Base-by-base conservation (phyloP, 2,329 filamentous ascomycete genomes). In the Aspergillus tanneri region DNA sequence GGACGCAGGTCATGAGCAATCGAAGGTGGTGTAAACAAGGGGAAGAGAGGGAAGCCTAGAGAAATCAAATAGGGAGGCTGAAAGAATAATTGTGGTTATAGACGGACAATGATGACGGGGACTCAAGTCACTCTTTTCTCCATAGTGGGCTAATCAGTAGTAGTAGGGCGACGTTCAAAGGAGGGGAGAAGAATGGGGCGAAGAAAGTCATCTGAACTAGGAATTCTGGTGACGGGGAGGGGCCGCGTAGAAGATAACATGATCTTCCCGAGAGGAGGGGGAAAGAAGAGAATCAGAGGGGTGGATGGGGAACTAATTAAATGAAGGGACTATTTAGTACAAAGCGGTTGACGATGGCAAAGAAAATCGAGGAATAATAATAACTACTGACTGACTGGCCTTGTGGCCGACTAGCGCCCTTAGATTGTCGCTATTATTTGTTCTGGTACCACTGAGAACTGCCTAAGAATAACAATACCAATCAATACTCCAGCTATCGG, bases 301-400 rank as follows among this genome's bases (percentile, higher is more conserved):
- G 37, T 21, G 30, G 44, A 42, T 42, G 50, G 43, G 47, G 38
- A 32, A 38, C 49, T 48, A 48, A 47, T 41, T 34, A 34, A 35
- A 47, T 32, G 21, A 47, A 25, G 34, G 34, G 27, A 24, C 27
- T 14, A 12, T 14, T 30, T 30, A 30, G 21, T 30, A 12, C 24
- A 25, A 46, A 32, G 35, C 23, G 34, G 34, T 14, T 22, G 43
- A 38, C n/a, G 34, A 28, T 22, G 28, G 18, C 25, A 41, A 44
- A 36, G 42, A 27, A 32, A 32, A 42, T 24, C 24, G 39, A n/a
- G 25, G 12, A 42, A 45, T 23, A 45, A 37, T 38, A 25, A 38
- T 38, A 19, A 22, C 28, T 38, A 43, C n/a, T 24, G 28, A 12
- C 12, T 25, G 22, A 8, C 14, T 41, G 37, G 23, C 23, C 25